A percentile compares a stretch with the other conserved stretches of the same genome.
These are phyloP conservation scores for Colletotrichum tofieldiae DNA, from an alignment of 2,329 filamentous ascomycete genomes.

Conservation along the genomic window DNA sequence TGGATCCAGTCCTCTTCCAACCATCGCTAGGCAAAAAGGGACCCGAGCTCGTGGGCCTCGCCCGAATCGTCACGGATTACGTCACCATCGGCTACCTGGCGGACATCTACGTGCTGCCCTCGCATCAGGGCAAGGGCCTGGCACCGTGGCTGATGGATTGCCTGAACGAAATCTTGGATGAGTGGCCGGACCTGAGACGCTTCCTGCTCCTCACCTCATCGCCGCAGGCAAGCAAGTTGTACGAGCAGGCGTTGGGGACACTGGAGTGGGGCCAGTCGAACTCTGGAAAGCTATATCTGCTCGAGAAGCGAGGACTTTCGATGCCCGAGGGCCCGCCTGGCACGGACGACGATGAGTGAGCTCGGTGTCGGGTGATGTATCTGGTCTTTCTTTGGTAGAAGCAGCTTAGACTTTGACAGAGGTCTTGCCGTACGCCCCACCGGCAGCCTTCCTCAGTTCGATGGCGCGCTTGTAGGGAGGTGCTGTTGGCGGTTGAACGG, in stretches of 20 bases:
- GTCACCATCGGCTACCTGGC: conserved; percentile 57
- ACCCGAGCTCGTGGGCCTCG: conserved; percentile 58
- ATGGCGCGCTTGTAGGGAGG: conserved; percentile 94
- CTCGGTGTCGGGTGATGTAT: not conserved
- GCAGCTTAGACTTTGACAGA: conserved; percentile 53
- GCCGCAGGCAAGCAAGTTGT: conserved; percentile 57
- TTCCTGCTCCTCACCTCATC: conserved; percentile 68
- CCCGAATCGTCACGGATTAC: conserved; percentile 47
- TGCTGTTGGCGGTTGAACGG: conserved; percentile 94
- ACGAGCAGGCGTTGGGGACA: conserved; percentile 63
- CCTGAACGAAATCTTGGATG: conserved; percentile 69
- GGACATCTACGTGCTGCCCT: conserved; percentile 76
- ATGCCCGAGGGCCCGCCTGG: conserved; percentile 31
- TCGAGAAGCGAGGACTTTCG: conserved; percentile 58
- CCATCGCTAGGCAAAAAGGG: conserved; percentile 42
- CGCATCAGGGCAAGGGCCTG: conserved; percentile 74
- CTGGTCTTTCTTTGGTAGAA: not conserved
- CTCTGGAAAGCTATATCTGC: conserved; percentile 57
- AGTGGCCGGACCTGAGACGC: conserved; percentile 73
- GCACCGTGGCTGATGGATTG: conserved; percentile 76
- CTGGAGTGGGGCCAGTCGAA: conserved; percentile 61
- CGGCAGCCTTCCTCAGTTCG: conserved; percentile 83
- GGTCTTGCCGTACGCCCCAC: conserved; percentile 84
- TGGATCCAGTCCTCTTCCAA: not conserved
- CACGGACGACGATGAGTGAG: conserved; percentile 23